These are phyloP conservation scores for Metschnikowia sp. DNA, from an alignment of 805 yeast genomes.

Conservation along the genomic window DNA sequence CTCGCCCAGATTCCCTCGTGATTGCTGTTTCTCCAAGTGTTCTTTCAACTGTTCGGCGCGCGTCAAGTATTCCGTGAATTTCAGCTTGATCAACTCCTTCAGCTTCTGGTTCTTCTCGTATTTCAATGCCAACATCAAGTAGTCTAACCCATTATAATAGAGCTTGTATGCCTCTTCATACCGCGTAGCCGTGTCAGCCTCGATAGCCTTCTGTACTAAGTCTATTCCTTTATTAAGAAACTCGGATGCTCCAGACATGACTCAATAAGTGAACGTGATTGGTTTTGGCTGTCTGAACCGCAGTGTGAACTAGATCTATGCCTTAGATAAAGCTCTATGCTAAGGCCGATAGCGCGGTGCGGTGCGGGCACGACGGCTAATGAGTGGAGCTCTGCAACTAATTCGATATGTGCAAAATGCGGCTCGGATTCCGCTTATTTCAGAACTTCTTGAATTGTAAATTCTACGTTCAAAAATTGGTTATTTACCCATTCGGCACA, in stretches of 20 bases:
- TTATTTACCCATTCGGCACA: too few relatives aligned
- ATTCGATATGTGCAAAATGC: neutral
- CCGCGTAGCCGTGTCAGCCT: constrained; percentile 83
- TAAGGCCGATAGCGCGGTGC: neutral
- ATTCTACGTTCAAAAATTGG: too few relatives aligned
- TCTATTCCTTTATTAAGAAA: constrained; percentile 94
- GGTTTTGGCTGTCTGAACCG: too few relatives aligned
- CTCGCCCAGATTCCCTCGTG: constrained; percentile 46
- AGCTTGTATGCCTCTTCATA: constrained; percentile 93
- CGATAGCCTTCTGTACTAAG: constrained; percentile 89
- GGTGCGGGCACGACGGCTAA: constrained; percentile 1
- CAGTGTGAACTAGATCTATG: neutral
- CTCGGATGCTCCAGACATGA: constrained; percentile 46
- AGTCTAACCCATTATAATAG: constrained; percentile 90
- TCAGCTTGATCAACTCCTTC: constrained; percentile 82
- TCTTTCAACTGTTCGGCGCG: constrained; percentile 93
- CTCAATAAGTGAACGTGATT: too few relatives aligned
- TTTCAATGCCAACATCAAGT: constrained; percentile 91
- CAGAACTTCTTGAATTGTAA: too few relatives aligned
- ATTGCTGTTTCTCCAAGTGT: constrained; percentile 66
- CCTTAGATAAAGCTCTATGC: neutral
- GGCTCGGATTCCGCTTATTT: neutral
- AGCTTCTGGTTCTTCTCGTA: constrained; percentile 87
- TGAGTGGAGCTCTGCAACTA: neutral
- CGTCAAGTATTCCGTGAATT: constrained; percentile 85